Evolutionary conservation across 1,284 basidiomycete species (phyloP).

Genomic region (Ceratobasidium theobromae): DNA sequence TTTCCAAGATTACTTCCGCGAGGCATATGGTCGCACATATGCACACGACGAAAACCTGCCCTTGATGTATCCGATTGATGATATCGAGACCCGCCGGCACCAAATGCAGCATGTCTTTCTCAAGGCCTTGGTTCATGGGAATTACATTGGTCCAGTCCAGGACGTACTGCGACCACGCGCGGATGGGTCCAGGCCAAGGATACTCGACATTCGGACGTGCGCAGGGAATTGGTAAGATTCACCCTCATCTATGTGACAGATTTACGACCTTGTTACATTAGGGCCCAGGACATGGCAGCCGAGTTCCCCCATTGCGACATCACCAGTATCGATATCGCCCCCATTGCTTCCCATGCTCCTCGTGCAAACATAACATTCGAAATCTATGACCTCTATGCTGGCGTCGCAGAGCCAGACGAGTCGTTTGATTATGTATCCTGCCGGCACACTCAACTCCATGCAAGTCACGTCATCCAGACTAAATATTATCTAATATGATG

Average conservation of each 20-base stretch:
- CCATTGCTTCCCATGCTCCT: neutral
- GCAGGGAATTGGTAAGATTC: slow-evolving; percentile 14
- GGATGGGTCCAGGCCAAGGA: slow-evolving; percentile 15
- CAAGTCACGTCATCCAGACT: neutral
- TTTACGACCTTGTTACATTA: no score
- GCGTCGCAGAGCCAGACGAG: neutral
- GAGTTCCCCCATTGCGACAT: slow-evolving; percentile 8
- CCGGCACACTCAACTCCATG: neutral
- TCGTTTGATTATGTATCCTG: slow-evolving; percentile 5
- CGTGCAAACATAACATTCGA: neutral
- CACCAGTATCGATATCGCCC: neutral
- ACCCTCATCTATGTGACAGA: no score
- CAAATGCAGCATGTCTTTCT: slow-evolving; percentile 23
- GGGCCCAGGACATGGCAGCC: neutral
- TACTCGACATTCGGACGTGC: slow-evolving; percentile 26
- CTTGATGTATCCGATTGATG: slow-evolving; percentile 17
- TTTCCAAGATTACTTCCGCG: slow-evolving; percentile 22
- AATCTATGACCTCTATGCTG: neutral
- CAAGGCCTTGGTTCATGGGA: slow-evolving; percentile 28
- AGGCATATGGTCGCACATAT: slow-evolving; percentile 12
- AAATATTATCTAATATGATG: neutral
- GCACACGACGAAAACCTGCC: slow-evolving; percentile 27
- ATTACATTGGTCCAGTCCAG: slow-evolving; percentile 20
- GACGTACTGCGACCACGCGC: slow-evolving; percentile 10
- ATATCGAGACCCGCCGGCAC: slow-evolving; percentile 10